A percentile compares a stretch with the other conserved stretches of the same genome.
Conservation (phyloP, 1,284 basidiomycete species). For the Cutaneotrichosporon spelunceum region DNA sequence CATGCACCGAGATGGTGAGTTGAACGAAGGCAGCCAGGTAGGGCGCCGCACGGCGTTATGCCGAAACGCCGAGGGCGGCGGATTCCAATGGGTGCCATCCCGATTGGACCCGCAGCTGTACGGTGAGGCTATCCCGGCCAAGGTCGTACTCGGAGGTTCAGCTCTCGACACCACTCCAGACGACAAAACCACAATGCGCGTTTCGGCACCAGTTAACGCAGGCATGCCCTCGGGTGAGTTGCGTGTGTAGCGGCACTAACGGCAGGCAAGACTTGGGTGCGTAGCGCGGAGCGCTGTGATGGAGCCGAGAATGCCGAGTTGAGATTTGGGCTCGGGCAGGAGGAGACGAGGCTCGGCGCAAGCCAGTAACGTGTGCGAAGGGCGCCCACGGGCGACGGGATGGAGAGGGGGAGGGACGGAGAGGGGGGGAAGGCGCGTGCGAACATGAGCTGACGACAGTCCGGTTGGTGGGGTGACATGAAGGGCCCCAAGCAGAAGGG, state of each 20-base stretch:
- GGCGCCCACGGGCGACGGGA: background rate
- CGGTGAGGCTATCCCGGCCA: background rate
- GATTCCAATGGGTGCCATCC: slow-evolving; percentile 1
- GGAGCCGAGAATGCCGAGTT: background rate
- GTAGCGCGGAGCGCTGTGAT: slow-evolving; percentile 11
- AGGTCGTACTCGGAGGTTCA: background rate
- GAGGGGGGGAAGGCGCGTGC: background rate
- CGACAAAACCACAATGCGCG: slow-evolving; percentile 58
- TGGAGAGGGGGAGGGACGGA: background rate
- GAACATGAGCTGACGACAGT: slow-evolving; percentile 54
- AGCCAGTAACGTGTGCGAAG: background rate
- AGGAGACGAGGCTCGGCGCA: background rate
- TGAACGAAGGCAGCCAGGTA: background rate
- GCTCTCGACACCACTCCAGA: slow-evolving; percentile 10
- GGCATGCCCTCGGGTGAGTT: slow-evolving; percentile 70
- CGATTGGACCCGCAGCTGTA: slow-evolving; percentile 13
- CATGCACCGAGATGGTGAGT: background rate
- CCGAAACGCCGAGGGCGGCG: slow-evolving; percentile 14
- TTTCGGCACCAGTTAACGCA: slow-evolving; percentile 60
- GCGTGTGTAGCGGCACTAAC: slow-evolving; percentile 9
- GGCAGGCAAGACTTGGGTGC: slow-evolving; percentile 45
- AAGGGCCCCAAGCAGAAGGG: slow-evolving; percentile 71
- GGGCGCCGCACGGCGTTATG: slow-evolving; percentile 7
- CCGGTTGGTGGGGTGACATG: slow-evolving; percentile 88
- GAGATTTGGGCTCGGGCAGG: background rate